Conservation (phyloP, 805 yeast genomes). For the Sugiyamaella qingdaonensis region DNA sequence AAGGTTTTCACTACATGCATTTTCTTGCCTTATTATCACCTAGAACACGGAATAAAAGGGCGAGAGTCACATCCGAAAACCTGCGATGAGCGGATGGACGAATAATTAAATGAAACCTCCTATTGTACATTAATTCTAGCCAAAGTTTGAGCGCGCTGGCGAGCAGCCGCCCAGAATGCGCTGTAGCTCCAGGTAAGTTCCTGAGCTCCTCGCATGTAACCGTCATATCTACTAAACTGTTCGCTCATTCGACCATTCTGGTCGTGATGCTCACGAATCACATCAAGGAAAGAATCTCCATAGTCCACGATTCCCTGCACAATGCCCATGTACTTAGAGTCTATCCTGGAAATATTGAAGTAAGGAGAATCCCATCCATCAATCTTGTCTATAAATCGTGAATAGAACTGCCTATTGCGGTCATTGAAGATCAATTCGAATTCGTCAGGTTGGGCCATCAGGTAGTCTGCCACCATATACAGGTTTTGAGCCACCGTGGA, state of each 20-base stretch:
- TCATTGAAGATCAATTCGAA: constrained; percentile 15
- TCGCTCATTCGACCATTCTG: constrained; percentile 76
- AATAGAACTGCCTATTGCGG: constrained; percentile 16
- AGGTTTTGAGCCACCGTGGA: constrained; percentile 34
- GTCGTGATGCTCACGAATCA: constrained; percentile 46
- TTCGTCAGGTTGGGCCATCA: constrained; percentile 16
- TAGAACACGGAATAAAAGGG: no score
- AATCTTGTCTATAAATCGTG: constrained; percentile 16
- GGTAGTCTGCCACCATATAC: constrained; percentile 29
- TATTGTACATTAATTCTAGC: constrained; percentile 1
- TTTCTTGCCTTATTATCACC: no score
- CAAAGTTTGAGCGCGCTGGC: constrained; percentile 20
- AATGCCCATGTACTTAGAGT: constrained; percentile 14
- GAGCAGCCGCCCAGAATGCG: constrained; percentile 59
- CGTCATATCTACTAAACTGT: constrained; percentile 76
- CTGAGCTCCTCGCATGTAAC: constrained; percentile 83
- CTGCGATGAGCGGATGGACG: background rate
- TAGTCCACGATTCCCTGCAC: constrained; percentile 30
- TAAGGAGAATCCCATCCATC: constrained; percentile 19
- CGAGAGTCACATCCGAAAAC: no score
- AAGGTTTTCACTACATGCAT: background rate
- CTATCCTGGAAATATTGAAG: constrained; percentile 9
- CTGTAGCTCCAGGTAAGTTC: constrained; percentile 90
- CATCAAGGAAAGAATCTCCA: constrained; percentile 47
- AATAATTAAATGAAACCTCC: background rate